Conservation (phyloP, 163 green algal genomes). For the Scenedesmus sp. region DNA sequence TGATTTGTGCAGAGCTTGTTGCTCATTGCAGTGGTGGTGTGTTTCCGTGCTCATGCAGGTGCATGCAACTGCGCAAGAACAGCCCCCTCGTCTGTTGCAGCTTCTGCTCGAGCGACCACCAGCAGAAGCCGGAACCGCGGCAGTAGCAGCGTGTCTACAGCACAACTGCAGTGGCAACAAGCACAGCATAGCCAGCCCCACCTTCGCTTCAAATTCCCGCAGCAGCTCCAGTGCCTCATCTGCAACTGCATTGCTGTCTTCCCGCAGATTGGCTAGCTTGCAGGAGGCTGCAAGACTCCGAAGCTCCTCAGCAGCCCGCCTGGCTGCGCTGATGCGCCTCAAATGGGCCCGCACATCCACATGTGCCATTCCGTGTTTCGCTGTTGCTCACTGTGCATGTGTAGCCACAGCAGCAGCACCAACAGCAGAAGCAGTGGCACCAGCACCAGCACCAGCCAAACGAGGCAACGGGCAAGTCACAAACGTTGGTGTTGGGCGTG, state of each 20-base stretch:
- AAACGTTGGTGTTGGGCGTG: neutral
- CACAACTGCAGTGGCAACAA: neutral
- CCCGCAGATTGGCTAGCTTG: slow-evolving; percentile 11
- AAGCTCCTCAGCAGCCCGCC: slow-evolving; percentile 25
- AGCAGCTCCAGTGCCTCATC: slow-evolving; percentile 1
- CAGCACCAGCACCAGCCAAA: neutral
- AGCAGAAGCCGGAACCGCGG: neutral
- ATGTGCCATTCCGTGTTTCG: neutral
- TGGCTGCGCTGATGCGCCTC: slow-evolving; percentile 22
- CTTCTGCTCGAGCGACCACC: neutral
- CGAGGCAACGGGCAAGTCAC: neutral
- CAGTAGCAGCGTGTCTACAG: neutral
- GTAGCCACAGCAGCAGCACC: neutral
- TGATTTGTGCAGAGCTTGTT: neutral
- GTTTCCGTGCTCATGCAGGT: too few species aligned
- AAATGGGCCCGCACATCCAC: slow-evolving; percentile 18
- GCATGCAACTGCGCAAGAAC: too few species aligned
- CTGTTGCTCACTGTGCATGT: neutral
- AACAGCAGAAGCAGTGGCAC: neutral
- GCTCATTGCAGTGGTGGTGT: neutral
- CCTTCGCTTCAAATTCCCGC: slow-evolving; percentile 16
- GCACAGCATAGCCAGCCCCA: neutral
- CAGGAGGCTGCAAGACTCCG: neutral
- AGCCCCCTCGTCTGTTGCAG: neutral
- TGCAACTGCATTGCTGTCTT: neutral